phyloP scores from a whole-genome alignment of 75 land plant genomes.

The Cunninghamia lanceolata region DNA sequence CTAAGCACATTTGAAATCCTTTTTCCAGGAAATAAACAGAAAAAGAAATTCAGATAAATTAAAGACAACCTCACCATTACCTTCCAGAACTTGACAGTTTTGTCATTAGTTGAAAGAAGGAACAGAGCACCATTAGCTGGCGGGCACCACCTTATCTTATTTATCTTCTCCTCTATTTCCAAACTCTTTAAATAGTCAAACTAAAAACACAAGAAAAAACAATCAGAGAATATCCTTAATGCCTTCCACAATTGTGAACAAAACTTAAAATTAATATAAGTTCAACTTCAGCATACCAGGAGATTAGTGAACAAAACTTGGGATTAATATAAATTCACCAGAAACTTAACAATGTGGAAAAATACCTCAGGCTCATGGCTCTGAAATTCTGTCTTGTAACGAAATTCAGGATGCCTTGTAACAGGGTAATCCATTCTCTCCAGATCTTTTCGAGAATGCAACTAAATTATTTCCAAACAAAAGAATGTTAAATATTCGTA shows the following conservation, averaged over 20 bases:
- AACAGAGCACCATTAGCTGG: conserved; percentile 86
- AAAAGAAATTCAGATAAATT: neutral
- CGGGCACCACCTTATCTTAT: conserved; percentile 96
- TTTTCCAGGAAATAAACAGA: neutral
- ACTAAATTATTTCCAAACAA: conserved; percentile 12
- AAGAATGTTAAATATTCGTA: neutral
- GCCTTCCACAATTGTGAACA: conserved; percentile 3
- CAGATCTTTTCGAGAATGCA: conserved; percentile 53
- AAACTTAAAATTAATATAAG: neutral
- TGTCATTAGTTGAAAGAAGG: conserved; percentile 95
- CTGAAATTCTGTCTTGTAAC: conserved; percentile 93
- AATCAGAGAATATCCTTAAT: neutral
- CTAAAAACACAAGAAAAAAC: conserved; percentile 34
- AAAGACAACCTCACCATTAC: conserved; percentile 27
- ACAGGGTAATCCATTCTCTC: conserved; percentile 65
- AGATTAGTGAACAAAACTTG: neutral
- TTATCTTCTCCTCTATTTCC: conserved; percentile 99
- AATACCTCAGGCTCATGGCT: conserved; percentile 97
- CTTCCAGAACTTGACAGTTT: conserved; percentile 96
- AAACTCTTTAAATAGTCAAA: conserved; percentile 97
- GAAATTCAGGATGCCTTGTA: conserved; percentile 87
- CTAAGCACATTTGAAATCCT: neutral
- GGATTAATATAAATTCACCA: neutral
- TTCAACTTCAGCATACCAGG: neutral
- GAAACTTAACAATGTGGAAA: neutral